phyloP scores from a whole-genome alignment of 805 yeast species.

The Cyberlindnera misumaiensis region DNA sequence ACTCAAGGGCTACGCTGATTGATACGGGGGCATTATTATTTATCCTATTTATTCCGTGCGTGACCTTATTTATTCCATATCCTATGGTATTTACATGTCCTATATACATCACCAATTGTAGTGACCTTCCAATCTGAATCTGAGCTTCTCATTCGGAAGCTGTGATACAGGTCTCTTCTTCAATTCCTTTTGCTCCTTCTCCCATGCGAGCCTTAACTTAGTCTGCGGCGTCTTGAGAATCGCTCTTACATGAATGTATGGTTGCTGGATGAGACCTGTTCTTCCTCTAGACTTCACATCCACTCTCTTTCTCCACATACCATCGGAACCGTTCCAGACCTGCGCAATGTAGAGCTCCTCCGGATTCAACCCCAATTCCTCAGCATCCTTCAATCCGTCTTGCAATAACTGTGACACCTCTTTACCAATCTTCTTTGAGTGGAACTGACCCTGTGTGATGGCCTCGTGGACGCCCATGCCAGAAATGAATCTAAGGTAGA shows the following conservation, averaged over 20 bases:
- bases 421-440: constrained; percentile 67
- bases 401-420: constrained; percentile 73
- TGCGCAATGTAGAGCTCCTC: constrained; percentile 65
- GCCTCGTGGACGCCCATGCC: constrained; percentile 70
- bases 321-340: constrained; percentile 92
- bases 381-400: constrained; percentile 65
- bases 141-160: constrained; percentile 37
- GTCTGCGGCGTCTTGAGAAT: constrained; percentile 67
- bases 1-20: constrained; percentile 53
- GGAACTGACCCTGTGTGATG: constrained; percentile 87
- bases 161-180: constrained; percentile 48
- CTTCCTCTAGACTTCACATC: constrained; percentile 91
- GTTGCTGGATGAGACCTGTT: constrained; percentile 68
- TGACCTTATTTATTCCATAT: constrained; percentile 4
- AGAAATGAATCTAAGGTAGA: constrained; percentile 69
- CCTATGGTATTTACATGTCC: too few species aligned
- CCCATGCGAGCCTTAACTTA: constrained; percentile 51
- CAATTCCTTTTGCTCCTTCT: constrained; percentile 40
- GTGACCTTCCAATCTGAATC: constrained; percentile 44
- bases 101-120: constrained; percentile 44
- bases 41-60: constrained; percentile 8
- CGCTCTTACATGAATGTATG: constrained; percentile 75
- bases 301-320: constrained; percentile 57
- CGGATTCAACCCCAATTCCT: constrained; percentile 36
- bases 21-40: constrained; percentile 6